Percentiles rank a stretch among this genome's conserved stretches.
Evolutionary conservation across 148 eudicot genomes (phyloP).

Genomic region (Rhododendron mucronatum): DNA sequence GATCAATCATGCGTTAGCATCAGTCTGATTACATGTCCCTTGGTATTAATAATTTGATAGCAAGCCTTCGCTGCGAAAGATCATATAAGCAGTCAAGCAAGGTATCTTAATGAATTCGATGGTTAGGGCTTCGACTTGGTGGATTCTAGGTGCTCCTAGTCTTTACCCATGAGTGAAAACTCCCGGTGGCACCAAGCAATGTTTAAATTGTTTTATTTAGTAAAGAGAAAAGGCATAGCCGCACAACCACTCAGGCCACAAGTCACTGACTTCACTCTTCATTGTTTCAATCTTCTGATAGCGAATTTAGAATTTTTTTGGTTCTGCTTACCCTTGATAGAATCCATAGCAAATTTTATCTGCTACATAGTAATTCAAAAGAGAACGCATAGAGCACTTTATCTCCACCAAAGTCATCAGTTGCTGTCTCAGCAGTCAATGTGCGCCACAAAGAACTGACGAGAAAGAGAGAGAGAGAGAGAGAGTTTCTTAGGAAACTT

Average conservation of each 20-base stretch:
- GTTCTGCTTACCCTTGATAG: not conserved
- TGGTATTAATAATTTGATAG: not conserved
- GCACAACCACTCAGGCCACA: not conserved
- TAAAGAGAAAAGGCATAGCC: not conserved
- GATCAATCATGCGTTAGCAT: not conserved
- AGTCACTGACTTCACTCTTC: not conserved
- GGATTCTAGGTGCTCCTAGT: not conserved
- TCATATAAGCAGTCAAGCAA: not conserved
- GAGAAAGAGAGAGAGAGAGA: not conserved
- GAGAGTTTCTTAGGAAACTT: not conserved
- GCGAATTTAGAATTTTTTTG: not conserved
- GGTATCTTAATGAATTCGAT: not conserved
- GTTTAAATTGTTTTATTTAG: not conserved
- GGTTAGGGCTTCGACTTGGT: not conserved
- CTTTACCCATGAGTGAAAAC: not conserved
- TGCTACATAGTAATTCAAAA: not conserved
- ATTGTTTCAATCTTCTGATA: not conserved
- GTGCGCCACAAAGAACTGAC: not conserved
- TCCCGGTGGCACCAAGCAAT: not conserved
- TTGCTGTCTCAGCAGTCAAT: not conserved
- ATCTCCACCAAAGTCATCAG: not conserved
- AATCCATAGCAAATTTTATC: not conserved
- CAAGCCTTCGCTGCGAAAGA: not conserved
- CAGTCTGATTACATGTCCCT: not conserved
- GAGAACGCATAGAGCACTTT: not conserved